phyloP scores from a whole-genome alignment of 2,329 filamentous ascomycete genomes.

The Neofusicoccum sp. region DNA sequence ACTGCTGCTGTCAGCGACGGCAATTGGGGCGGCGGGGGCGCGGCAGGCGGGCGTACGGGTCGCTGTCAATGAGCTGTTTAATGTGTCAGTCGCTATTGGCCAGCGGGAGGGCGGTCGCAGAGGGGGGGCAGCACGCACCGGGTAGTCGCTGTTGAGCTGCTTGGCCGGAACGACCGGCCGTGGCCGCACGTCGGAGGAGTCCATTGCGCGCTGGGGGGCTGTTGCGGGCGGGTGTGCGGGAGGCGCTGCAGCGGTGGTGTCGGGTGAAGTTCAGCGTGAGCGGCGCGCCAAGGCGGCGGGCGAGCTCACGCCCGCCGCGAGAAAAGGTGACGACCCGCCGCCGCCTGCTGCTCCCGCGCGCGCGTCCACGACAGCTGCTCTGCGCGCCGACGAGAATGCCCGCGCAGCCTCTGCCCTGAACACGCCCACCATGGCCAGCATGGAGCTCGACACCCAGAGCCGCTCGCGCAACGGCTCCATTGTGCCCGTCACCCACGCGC shows the following conservation, averaged over 20 bases:
- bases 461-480: constrained; percentile 22
- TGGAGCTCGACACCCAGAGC: constrained; percentile 29
- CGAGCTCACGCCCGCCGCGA: constrained; percentile 3
- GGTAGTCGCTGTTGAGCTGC: constrained; percentile 77
- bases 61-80: constrained; percentile 91
- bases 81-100: constrained; percentile 27
- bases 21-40: constrained; percentile 14
- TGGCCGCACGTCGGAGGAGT: constrained; percentile 19
- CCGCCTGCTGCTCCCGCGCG: neutral
- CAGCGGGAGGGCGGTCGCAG: constrained; percentile 28
- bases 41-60: constrained; percentile 68
- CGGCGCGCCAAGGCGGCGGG: constrained; percentile 6
- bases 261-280: constrained; percentile 13
- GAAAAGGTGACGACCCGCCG: constrained; percentile 13
- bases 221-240: neutral
- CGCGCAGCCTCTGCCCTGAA: constrained; percentile 9
- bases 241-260: constrained; percentile 2
- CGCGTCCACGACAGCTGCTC: constrained; percentile 15
- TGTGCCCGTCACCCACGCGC: constrained; percentile 39
- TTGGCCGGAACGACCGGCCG: constrained; percentile 68
- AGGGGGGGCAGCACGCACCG: constrained; percentile 59
- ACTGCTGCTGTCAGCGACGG: constrained; percentile 45
- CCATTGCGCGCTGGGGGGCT: constrained; percentile 5
- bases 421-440: constrained; percentile 20
- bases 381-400: constrained; percentile 14